A percentile compares a stretch with the other conserved stretches of the same genome.
Conservation (phyloP, 1,139 yeast species). For the Torulaspora globosa region DNA sequence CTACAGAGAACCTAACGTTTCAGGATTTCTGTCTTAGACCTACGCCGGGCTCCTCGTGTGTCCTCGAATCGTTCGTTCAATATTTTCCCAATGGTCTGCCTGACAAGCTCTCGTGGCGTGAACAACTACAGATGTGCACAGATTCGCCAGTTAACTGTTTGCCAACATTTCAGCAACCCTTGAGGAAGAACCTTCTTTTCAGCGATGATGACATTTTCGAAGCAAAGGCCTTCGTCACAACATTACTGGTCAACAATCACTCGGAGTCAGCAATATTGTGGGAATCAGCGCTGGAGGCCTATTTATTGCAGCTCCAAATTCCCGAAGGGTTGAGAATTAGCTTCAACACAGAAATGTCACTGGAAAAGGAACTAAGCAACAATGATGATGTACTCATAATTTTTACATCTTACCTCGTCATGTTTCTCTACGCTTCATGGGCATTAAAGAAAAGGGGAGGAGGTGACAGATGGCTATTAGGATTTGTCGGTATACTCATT, state of each 20-base stretch:
- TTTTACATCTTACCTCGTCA: slow-evolving; percentile 69
- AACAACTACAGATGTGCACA: slow-evolving; percentile 55
- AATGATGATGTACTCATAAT: slow-evolving; percentile 75
- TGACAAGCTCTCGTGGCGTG: slow-evolving; percentile 51
- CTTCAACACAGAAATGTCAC: slow-evolving; percentile 76
- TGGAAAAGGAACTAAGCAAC: slow-evolving; percentile 77
- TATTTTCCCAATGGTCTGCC: slow-evolving; percentile 73
- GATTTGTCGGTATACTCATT: slow-evolving; percentile 74
- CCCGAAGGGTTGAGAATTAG: slow-evolving; percentile 57
- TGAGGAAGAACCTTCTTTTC: slow-evolving; percentile 66
- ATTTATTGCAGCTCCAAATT: slow-evolving; percentile 49
- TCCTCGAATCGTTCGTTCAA: slow-evolving; percentile 85
- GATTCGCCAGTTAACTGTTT: slow-evolving; percentile 82
- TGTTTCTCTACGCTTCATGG: slow-evolving; percentile 85
- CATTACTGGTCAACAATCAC: slow-evolving; percentile 59
- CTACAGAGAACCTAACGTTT: slow-evolving; percentile 38
- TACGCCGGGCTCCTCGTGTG: slow-evolving; percentile 65
- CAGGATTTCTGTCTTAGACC: slow-evolving; percentile 85
- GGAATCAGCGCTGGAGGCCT: slow-evolving; percentile 60
- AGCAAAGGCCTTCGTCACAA: slow-evolving; percentile 70
- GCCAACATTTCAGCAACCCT: slow-evolving; percentile 88
- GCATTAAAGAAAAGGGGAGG: slow-evolving; percentile 49
- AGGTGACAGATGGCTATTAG: slow-evolving; percentile 64
- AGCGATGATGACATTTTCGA: slow-evolving; percentile 57
- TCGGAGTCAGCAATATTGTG: slow-evolving; percentile 50